Percentiles rank a stretch among this genome's conserved stretches.
Evolutionary conservation across 1,139 yeast species (phyloP).

Genomic region (Hyphopichia pseudoburtonii): DNA sequence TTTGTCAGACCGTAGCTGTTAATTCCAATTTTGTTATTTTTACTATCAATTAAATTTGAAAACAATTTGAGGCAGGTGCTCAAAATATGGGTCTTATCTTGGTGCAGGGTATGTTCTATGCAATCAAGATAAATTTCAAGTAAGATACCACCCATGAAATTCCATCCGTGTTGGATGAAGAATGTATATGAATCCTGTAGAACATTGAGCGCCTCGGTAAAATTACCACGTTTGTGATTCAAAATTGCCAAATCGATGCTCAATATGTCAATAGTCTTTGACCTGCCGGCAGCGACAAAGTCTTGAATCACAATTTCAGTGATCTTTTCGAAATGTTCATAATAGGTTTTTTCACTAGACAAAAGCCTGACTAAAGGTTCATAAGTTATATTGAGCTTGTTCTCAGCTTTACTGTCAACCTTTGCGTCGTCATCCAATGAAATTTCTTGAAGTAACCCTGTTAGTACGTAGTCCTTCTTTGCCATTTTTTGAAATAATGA

Average conservation of each 20-base stretch:
- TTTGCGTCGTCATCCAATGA: constrained; percentile 13
- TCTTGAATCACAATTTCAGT: constrained; percentile 48
- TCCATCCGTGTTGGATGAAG: constrained; percentile 74
- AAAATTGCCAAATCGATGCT: constrained; percentile 81
- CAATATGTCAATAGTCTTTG: constrained; percentile 68
- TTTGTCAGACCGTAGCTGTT: constrained; percentile 29
- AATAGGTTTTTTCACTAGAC: constrained; percentile 17
- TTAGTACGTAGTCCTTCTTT: constrained; percentile 23
- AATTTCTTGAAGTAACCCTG: constrained; percentile 24
- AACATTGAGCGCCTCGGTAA: constrained; percentile 59
- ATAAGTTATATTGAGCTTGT: constrained; percentile 10
- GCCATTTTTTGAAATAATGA: constrained; percentile 43
- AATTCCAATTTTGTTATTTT: constrained; percentile 22
- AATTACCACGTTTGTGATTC: constrained; percentile 58
- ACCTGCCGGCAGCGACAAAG: constrained; percentile 48
- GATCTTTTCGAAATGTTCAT: constrained; percentile 27
- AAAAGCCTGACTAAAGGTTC: constrained; percentile 16
- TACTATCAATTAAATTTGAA: constrained; percentile 24
- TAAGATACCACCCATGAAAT: constrained; percentile 61
- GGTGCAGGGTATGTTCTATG: constrained; percentile 37
- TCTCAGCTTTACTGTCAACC: constrained; percentile 1
- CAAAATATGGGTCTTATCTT: constrained; percentile 24
- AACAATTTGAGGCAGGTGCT: constrained; percentile 35
- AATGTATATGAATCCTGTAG: constrained; percentile 68
- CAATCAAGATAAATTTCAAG: constrained; percentile 70